Percentiles rank a stretch among this genome's conserved stretches.
These are phyloP conservation scores for Fusarium verrucosum DNA, from an alignment of 2,329 filamentous ascomycete species.

Conservation along the genomic window DNA sequence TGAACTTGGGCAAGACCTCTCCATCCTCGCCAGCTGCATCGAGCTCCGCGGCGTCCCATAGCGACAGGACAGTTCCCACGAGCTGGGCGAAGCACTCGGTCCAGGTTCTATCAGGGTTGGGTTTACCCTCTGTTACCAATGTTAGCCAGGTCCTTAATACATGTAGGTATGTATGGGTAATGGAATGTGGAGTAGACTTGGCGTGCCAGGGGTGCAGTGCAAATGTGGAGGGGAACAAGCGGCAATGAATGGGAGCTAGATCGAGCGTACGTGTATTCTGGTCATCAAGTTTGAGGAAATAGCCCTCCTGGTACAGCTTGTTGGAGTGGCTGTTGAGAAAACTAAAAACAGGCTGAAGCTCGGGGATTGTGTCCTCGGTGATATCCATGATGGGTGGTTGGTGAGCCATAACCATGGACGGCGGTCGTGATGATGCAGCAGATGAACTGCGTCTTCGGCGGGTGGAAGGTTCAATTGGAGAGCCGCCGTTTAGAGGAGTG, in stretches of 20 bases:
- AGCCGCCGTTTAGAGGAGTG: constrained; percentile 53
- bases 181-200: constrained; percentile 19
- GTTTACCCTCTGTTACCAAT: constrained; percentile 75
- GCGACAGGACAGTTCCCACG: constrained; percentile 90
- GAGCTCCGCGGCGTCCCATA: constrained; percentile 94
- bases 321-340: constrained; percentile 95
- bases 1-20: constrained; percentile 89
- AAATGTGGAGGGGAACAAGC: constrained; percentile 11
- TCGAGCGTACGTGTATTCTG: constrained; percentile 80
- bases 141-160: constrained; percentile 31
- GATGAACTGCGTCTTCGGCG: constrained; percentile 58
- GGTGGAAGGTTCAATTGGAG: constrained; percentile 54
- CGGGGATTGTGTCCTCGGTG: constrained; percentile 84
- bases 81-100: constrained; percentile 97
- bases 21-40: constrained; percentile 86
- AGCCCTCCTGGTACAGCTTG: constrained; percentile 97
- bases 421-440: constrained; percentile 64
- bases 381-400: constrained; percentile 88
- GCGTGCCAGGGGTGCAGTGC: constrained; percentile 16
- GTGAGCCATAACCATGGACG: constrained; percentile 88
- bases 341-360: constrained; percentile 92
- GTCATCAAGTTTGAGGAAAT: constrained; percentile 96
- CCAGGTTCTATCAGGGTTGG: constrained; percentile 88
- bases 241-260: constrained; percentile 41
- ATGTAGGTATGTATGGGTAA: constrained; percentile 3